Evolutionary conservation across 164 flowering plant genomes (phyloP).

Genomic region (Vitis cinerea): DNA sequence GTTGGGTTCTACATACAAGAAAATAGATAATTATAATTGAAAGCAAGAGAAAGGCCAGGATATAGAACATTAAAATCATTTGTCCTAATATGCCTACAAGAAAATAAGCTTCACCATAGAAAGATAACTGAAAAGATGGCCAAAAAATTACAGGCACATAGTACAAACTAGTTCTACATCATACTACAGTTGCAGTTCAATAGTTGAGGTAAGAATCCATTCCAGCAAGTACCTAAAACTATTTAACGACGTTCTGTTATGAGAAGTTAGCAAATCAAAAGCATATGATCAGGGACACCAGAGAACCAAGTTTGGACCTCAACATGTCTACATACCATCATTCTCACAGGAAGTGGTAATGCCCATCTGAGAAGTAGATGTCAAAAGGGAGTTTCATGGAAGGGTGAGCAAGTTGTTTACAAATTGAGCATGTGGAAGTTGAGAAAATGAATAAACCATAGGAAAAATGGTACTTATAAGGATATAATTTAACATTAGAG

Average conservation of each 20-base stretch:
- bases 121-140: neutral
- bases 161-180: too few species aligned
- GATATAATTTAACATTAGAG: neutral
- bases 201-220: neutral
- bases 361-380: neutral
- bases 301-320: neutral
- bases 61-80: too few species aligned
- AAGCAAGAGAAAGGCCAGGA: neutral
- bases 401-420: neutral
- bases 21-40: neutral
- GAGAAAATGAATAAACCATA: neutral
- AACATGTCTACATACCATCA: neutral
- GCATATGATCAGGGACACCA: neutral
- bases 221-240: neutral
- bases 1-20: constrained; percentile 28
- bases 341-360: neutral
- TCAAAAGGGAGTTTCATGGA: neutral
- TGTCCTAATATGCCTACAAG: neutral
- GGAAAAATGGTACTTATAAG: neutral
- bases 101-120: neutral
- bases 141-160: neutral
- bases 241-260: neutral
- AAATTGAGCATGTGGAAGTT: neutral
- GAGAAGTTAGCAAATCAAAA: neutral
- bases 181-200: too few species aligned